These are phyloP conservation scores for Aspergillus cavernicola DNA, from an alignment of 495 filamentous ascomycete species.

Conservation along the genomic window DNA sequence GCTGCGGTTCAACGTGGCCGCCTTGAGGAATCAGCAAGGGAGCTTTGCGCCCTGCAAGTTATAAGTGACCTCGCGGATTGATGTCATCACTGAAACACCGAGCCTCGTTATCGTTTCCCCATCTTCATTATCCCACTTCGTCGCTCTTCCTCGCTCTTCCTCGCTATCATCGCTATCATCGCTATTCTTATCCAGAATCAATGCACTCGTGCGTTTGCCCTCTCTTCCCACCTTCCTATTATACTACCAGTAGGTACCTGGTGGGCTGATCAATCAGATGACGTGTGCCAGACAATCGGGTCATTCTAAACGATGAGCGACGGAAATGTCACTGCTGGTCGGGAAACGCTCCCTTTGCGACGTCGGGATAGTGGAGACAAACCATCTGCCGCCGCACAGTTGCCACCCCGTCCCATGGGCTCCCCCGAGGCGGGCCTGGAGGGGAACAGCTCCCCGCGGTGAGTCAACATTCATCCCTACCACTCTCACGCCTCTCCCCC, in stretches of 20 bases:
- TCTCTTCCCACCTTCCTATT: background rate
- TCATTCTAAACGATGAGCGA: conserved; percentile 22
- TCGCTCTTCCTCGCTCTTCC: no score
- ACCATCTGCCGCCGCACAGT: background rate
- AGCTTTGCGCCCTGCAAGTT: no score
- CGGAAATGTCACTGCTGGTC: conserved; percentile 16
- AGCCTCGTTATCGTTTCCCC: background rate
- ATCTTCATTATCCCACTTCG: no score
- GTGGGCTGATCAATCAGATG: conserved; percentile 19
- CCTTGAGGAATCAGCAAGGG: no score
- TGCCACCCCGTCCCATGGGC: background rate
- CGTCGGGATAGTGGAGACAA: conserved; percentile 7
- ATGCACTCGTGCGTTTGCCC: conserved; percentile 1
- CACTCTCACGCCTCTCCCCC: background rate
- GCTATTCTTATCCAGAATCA: no score
- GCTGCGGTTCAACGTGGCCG: background rate
- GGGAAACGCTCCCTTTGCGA: conserved; percentile 16
- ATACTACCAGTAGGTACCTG: background rate
- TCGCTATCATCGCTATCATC: no score
- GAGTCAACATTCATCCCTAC: conserved; percentile 1
- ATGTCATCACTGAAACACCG: no score
- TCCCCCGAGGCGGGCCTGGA: conserved; percentile 1
- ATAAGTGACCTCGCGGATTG: no score
- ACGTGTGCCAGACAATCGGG: conserved; percentile 18
- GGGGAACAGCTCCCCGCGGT: conserved; percentile 13